Conservation (phyloP, 2,329 filamentous ascomycete species). For the Parascedosporium putredinis region DNA sequence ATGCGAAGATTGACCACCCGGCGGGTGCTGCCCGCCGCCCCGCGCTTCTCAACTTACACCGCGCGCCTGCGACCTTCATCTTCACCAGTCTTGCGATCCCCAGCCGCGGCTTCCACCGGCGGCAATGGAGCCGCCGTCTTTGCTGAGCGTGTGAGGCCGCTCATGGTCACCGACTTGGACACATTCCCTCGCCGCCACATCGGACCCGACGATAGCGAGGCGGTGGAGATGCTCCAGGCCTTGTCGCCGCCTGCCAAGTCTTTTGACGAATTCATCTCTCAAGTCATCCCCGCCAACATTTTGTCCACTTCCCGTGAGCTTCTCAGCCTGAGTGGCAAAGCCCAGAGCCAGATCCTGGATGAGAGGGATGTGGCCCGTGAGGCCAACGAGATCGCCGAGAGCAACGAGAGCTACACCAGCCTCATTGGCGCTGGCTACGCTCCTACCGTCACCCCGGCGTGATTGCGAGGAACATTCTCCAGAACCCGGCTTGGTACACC, state of each 20-base stretch:
- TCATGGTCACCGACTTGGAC: conserved; percentile 9
- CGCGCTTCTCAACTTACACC: conserved; percentile 59
- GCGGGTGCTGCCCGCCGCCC: conserved; percentile 42
- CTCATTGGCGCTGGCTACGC: conserved; percentile 88
- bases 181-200: conserved; percentile 74
- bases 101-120: background rate
- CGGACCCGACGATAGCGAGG: conserved; percentile 62
- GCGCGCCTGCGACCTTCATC: background rate
- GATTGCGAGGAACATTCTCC: conserved; percentile 84
- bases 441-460: conserved; percentile 78
- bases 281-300: conserved; percentile 75
- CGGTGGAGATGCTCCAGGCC: conserved; percentile 67
- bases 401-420: conserved; percentile 40
- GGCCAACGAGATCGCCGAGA: conserved; percentile 21
- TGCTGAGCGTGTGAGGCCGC: conserved; percentile 3
- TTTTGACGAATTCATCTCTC: conserved; percentile 72
- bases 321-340: conserved; percentile 54
- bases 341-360: conserved; percentile 35
- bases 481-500: conserved; percentile 94
- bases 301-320: conserved; percentile 24
- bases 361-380: conserved; percentile 49
- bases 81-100: background rate
- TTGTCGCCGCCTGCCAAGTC: conserved; percentile 63
- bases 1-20: conserved; percentile 48
- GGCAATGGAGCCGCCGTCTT: background rate